These are phyloP conservation scores for Starmera amethionina DNA, from an alignment of 805 yeast species.

Conservation along the genomic window DNA sequence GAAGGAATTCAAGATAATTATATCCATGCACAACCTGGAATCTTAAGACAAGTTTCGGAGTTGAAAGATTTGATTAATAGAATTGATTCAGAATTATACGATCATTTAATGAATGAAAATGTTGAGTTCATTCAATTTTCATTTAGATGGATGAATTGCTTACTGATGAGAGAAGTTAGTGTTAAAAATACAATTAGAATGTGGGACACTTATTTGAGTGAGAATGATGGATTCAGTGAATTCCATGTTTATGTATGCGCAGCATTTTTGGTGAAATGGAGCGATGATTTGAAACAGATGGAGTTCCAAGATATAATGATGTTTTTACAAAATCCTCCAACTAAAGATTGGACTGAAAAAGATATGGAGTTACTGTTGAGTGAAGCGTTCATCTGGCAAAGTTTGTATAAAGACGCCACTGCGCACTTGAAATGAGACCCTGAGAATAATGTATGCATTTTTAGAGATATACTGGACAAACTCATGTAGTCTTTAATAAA, in stretches of 20 bases:
- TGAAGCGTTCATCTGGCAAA: constrained; percentile 96
- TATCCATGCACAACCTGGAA: constrained; percentile 98
- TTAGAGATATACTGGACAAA: too few species aligned
- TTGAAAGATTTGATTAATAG: constrained; percentile 67
- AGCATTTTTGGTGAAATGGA: constrained; percentile 86
- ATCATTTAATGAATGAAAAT: constrained; percentile 70
- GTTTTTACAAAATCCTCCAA: constrained; percentile 86
- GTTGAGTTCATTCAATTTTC: constrained; percentile 94
- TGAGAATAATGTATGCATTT: too few species aligned
- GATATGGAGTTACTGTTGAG: constrained; percentile 88
- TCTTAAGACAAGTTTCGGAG: constrained; percentile 80
- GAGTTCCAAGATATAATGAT: constrained; percentile 93
- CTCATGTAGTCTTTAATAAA: too few species aligned
- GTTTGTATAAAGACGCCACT: constrained; percentile 78
- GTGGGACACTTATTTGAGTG: constrained; percentile 94
- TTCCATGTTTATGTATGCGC: constrained; percentile 98
- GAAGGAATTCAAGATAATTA: constrained; percentile 96
- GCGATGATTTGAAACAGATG: constrained; percentile 65
- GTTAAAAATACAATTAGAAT: constrained; percentile 74
- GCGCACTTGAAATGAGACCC: constrained; percentile 55
- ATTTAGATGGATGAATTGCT: constrained; percentile 98
- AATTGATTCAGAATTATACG: constrained; percentile 64
- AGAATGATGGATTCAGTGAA: constrained; percentile 71
- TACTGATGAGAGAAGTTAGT: constrained; percentile 86
- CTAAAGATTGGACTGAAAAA: constrained; percentile 73